Evolutionary conservation across 345 rosid genomes (phyloP).

Genomic region (Eucalyptus erythrocorys): DNA sequence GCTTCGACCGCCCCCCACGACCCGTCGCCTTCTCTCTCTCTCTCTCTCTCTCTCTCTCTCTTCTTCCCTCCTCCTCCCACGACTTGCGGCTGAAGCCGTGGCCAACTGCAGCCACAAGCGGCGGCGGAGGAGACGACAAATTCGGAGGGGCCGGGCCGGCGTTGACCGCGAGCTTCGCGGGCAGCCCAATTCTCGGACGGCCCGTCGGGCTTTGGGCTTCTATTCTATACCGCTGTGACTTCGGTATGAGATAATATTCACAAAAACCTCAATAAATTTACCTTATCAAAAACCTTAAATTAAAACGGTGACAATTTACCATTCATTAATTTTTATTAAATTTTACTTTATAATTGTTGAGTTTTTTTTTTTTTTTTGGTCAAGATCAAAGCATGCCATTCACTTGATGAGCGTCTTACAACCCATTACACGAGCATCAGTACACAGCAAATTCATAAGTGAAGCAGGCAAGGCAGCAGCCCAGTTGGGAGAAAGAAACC

Average conservation of each 20-base stretch:
- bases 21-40: neutral
- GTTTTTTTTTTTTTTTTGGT: too few relatives aligned
- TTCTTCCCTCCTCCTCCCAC: neutral
- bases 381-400: too few relatives aligned
- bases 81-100: neutral
- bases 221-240: rapidly evolving
- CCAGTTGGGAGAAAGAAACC: too few relatives aligned
- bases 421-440: too few relatives aligned
- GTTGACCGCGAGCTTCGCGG: neutral
- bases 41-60: neutral
- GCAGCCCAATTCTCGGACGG: neutral
- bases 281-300: rapidly evolving
- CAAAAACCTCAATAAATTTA: too few relatives aligned
- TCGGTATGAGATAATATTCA: too few relatives aligned
- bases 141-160: neutral
- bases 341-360: rapidly evolving
- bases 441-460: too few relatives aligned
- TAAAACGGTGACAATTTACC: too few relatives aligned
- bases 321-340: too few relatives aligned
- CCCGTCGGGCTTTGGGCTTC: neutral
- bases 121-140: neutral
- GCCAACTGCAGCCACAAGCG: neutral
- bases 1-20: conserved; percentile 1
- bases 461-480: too few relatives aligned
- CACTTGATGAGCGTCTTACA: too few relatives aligned